Evolutionary conservation across 2,329 filamentous ascomycete genomes (phyloP).

Genomic region (Pseudogymnoascus sp.): DNA sequence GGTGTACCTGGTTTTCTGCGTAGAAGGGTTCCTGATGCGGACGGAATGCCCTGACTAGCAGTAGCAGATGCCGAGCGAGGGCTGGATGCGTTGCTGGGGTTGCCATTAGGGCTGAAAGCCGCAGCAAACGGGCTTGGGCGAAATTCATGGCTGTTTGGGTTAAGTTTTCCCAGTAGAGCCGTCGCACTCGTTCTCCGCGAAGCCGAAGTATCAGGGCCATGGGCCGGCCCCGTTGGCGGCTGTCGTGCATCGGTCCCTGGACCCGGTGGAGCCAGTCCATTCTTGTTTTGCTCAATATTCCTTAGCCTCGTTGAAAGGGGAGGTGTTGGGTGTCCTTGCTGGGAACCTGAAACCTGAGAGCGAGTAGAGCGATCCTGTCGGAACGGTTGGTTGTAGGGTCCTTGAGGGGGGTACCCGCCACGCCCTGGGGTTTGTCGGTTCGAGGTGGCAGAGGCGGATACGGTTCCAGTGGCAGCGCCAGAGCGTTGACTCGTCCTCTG

Average conservation of each 20-base stretch:
- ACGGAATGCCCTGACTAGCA: slow-evolving; percentile 25
- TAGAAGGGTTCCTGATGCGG: slow-evolving; percentile 44
- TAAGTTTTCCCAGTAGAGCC: slow-evolving; percentile 49
- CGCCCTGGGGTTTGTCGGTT: slow-evolving; percentile 24
- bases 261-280: slow-evolving; percentile 14
- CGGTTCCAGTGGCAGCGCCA: slow-evolving; percentile 36
- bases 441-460: slow-evolving; percentile 19
- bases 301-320: slow-evolving; percentile 22
- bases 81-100: slow-evolving; percentile 59
- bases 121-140: slow-evolving; percentile 74
- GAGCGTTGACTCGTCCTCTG: slow-evolving; percentile 30
- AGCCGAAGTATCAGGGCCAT: slow-evolving; percentile 44
- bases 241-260: slow-evolving; percentile 58
- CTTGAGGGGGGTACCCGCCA: slow-evolving; percentile 35
- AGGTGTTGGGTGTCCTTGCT: slow-evolving; percentile 8
- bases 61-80: slow-evolving; percentile 47
- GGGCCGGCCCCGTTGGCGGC: slow-evolving; percentile 66
- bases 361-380: slow-evolving; percentile 20
- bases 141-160: slow-evolving; percentile 68
- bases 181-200: slow-evolving; percentile 44
- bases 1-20: slow-evolving; percentile 61
- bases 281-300: slow-evolving; percentile 19
- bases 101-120: slow-evolving; percentile 65
- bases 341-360: slow-evolving; percentile 14
- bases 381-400: slow-evolving; percentile 31